Base-by-base conservation (phyloP, 2,329 filamentous ascomycete species). In the Chaetomium globosum region DNA sequence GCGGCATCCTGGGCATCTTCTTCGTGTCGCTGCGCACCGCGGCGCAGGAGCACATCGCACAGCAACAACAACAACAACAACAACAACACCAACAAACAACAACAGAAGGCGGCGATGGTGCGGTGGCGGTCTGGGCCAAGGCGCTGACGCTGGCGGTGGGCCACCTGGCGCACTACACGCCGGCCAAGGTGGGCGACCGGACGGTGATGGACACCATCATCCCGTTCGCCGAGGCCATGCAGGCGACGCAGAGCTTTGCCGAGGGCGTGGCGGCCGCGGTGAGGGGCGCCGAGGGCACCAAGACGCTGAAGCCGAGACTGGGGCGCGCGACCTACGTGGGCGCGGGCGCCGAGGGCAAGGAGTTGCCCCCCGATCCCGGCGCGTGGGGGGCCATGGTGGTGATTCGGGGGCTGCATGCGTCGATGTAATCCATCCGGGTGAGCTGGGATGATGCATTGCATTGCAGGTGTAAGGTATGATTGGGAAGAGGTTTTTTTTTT, bases 301-400 rank as follows among this genome's bases (percentile, higher is more conserved):
- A 83, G 75, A 84, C 79, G 30, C 85, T 91, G 82, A 84, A 81
- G 75, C 86, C 89, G 8, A 85, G 80, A 70, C 77, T 91, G 31
- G 89, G 89, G 1, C 79, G 89, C 59, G 88, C 88, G 12, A 89
- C 89, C 0, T 91, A 91, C 71, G 85, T 91, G 3, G 87, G 84
- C 5, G 82, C 80, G 1, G 83, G 82, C 52, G 79, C 79, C 3
- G 83, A 80, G 63, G 80, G 79, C 61, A 76, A 76, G 60, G 81
- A 81, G 53, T 67, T 83, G 62, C 86, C 89, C 4, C 88, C 89
- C 3, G 89, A 91, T 74, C 89, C 89, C 0, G 88, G 89, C 33
- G 89, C 89, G 4, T 87, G 88, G 80, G 89, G 87, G n/a, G 82
- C 89, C 28, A 87, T 87, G 82, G 82, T 85, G 19, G 82, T 62